Percentiles rank a stretch among this genome's conserved stretches.
These are phyloP conservation scores for Pilasporangium apinafurcum DNA, from an alignment of 352 stramenopile species.

Conservation along the genomic window DNA sequence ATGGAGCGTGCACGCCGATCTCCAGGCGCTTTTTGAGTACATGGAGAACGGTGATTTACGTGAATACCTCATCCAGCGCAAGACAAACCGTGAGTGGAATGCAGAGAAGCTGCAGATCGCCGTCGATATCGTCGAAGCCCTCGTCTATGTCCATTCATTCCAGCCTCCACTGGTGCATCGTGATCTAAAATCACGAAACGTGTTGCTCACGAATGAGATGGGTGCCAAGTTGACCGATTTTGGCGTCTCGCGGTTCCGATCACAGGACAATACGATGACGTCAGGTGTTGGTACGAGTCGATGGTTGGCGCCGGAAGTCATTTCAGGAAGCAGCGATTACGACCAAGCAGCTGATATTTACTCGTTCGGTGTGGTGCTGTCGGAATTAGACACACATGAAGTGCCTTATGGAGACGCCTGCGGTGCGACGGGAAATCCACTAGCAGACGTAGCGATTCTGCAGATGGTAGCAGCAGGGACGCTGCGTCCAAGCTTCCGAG, in stretches of 20 bases:
- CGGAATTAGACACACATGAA: constrained; percentile 35
- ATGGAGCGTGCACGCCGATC: constrained; percentile 4
- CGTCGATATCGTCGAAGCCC: constrained; percentile 7
- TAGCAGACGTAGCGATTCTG: constrained; percentile 28
- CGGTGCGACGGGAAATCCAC: constrained; percentile 12
- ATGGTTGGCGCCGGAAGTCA: constrained; percentile 14
- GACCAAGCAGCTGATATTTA: constrained; percentile 2
- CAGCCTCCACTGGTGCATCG: constrained; percentile 11
- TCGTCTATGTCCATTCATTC: constrained; percentile 8
- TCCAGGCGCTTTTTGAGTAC: constrained; percentile 10
- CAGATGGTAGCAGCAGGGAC: constrained; percentile 28
- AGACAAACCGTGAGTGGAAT: background rate
- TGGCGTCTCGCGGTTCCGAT: constrained; percentile 9
- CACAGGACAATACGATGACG: constrained; percentile 9
- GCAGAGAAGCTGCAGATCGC: constrained; percentile 11
- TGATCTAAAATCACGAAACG: constrained; percentile 14
- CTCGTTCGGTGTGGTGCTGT: constrained; percentile 25
- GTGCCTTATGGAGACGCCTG: constrained; percentile 26
- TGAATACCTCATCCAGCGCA: background rate
- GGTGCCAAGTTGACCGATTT: constrained; percentile 16
- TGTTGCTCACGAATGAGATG: constrained; percentile 4
- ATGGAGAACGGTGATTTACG: constrained; percentile 6
- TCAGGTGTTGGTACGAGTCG: constrained; percentile 10
- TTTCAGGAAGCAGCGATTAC: constrained; percentile 28
- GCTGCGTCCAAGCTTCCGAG: constrained; percentile 24